phyloP scores from a whole-genome alignment of 352 stramenopile genomes.

The Detonula confervacea region DNA sequence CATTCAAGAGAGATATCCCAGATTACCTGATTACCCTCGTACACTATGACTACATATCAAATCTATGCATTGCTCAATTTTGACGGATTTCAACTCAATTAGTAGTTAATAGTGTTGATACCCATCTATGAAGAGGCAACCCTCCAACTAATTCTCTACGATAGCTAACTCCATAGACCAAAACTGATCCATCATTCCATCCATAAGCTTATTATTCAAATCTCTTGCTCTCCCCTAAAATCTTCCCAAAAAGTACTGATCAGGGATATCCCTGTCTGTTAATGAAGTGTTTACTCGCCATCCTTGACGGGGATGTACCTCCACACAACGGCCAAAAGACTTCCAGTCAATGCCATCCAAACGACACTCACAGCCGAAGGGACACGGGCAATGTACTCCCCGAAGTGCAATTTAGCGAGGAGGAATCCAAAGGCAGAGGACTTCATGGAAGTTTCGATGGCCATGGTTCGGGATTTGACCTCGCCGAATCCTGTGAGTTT shows the following conservation, averaged over 20 bases:
- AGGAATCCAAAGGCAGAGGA: slow-evolving; percentile 90
- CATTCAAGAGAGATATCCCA: too few relatives aligned
- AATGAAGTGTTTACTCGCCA: slow-evolving; percentile 33
- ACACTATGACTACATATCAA: too few relatives aligned
- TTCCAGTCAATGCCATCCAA: slow-evolving; percentile 90
- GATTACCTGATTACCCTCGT: too few relatives aligned
- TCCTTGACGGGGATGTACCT: slow-evolving; percentile 87
- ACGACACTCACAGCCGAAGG: slow-evolving; percentile 88
- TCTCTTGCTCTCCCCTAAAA: background rate
- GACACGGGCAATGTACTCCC: slow-evolving; percentile 86
- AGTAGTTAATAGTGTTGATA: background rate
- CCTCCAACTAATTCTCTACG: too few relatives aligned
- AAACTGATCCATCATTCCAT: background rate
- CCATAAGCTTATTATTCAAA: background rate
- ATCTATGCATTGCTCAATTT: too few relatives aligned
- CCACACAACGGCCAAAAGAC: slow-evolving; percentile 88
- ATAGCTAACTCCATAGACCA: background rate
- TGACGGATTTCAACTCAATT: background rate
- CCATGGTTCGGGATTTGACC: slow-evolving; percentile 87
- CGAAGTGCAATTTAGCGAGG: slow-evolving; percentile 90
- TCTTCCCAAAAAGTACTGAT: background rate
- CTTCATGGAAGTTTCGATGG: slow-evolving; percentile 91
- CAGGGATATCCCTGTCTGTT: background rate
- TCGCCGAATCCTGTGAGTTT: slow-evolving; percentile 86
- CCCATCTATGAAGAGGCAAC: background rate